Conservation (phyloP, 2,329 filamentous ascomycete genomes). For the Sarocladium kiliense region DNA sequence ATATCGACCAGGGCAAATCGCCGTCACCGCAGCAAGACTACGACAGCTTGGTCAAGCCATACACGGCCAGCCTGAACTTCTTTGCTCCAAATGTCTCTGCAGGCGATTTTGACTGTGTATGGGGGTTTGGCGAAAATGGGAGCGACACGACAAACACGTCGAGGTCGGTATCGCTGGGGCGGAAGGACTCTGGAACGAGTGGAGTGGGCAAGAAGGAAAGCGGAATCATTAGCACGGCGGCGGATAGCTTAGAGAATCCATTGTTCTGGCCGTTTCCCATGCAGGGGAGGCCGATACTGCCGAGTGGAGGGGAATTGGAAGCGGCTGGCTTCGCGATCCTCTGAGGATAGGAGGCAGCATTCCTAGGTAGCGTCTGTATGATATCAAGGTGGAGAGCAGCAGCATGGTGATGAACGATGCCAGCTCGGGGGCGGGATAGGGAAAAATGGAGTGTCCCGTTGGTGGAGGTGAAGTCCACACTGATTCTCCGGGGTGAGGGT, state of each 20-base stretch:
- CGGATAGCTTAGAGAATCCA: conserved; percentile 43
- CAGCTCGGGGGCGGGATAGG: too few species aligned
- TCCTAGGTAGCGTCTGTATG: too few species aligned
- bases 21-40: conserved; percentile 27
- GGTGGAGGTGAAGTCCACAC: too few species aligned
- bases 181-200: conserved; percentile 10
- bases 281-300: conserved; percentile 52
- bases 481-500: too few species aligned
- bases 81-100: conserved; percentile 46
- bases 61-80: conserved; percentile 51
- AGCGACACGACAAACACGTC: conserved; percentile 5
- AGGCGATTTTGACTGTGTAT: conserved; percentile 43
- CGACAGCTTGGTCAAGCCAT: conserved; percentile 38
- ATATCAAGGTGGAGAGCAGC: too few species aligned
- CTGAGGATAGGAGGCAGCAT: too few species aligned
- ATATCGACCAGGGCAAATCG: conserved; percentile 29
- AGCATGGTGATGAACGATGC: too few species aligned
- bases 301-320: conserved; percentile 39
- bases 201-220: conserved; percentile 12
- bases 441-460: too few species aligned
- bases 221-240: conserved; percentile 13
- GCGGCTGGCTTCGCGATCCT: conserved; percentile 47
- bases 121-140: conserved; percentile 26
- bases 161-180: neutral
- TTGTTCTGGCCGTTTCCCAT: conserved; percentile 58